These are phyloP conservation scores for Tricholoma sp. DNA, from an alignment of 768 basidiomycete species.

Conservation along the genomic window DNA sequence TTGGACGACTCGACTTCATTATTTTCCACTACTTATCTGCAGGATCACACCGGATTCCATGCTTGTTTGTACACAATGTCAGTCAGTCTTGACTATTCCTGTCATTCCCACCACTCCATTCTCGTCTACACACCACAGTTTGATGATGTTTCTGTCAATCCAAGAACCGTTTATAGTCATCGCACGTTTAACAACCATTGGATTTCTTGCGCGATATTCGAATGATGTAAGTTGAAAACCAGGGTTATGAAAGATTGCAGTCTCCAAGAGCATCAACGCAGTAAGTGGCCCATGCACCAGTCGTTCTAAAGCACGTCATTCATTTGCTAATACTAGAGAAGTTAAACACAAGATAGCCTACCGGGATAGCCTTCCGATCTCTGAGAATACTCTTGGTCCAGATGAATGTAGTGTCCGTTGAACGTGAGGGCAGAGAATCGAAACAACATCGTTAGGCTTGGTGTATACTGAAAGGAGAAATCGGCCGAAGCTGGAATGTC, in stretches of 20 bases:
- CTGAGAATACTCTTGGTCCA: conserved; percentile 70
- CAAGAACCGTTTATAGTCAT: conserved; percentile 45
- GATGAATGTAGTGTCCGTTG: conserved; percentile 81
- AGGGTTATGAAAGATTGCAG: conserved; percentile 45
- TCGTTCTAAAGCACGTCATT: conserved; percentile 42
- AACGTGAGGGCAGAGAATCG: conserved; percentile 84
- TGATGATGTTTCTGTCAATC: conserved; percentile 31
- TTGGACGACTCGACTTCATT: not conserved
- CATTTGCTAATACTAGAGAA: not conserved
- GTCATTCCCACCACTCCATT: conserved; percentile 66
- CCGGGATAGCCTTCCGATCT: conserved; percentile 69
- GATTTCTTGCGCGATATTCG: conserved; percentile 67
- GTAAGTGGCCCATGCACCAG: conserved; percentile 85
- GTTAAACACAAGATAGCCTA: conserved; percentile 19
- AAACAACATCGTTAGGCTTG: conserved; percentile 70
- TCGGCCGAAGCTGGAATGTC: conserved; percentile 43
- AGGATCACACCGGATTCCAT: not conserved
- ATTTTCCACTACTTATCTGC: not conserved
- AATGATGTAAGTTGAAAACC: conserved; percentile 43
- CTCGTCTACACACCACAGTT: conserved; percentile 56
- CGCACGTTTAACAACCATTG: conserved; percentile 47
- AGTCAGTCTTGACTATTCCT: conserved; percentile 33
- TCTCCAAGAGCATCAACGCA: conserved; percentile 72
- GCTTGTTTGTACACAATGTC: not conserved
- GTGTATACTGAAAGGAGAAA: conserved; percentile 63